Percentiles rank a stretch among this genome's conserved stretches.
Conservation (phyloP, 1,284 basidiomycete genomes). For the Boletus semigastroideus region DNA sequence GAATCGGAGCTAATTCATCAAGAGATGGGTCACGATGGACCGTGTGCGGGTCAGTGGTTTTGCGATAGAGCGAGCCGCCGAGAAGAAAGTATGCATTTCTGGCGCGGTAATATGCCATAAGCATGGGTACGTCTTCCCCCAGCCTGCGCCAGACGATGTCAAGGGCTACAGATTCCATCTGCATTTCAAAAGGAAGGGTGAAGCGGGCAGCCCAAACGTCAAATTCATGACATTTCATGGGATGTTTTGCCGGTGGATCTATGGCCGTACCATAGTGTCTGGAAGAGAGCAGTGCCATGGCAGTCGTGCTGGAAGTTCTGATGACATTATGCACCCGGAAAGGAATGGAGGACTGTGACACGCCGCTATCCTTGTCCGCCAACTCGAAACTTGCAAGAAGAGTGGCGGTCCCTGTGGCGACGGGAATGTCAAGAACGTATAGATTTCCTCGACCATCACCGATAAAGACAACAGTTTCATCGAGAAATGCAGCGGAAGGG, state of each 20-base stretch:
- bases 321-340: conserved; percentile 59
- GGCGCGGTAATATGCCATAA: conserved; percentile 49
- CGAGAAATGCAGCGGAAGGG: conserved; percentile 67
- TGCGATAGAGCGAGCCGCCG: conserved; percentile 55
- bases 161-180: conserved; percentile 37
- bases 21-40: conserved; percentile 52
- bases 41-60: conserved; percentile 33
- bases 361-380: conserved; percentile 26
- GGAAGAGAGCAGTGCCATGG: conserved; percentile 56
- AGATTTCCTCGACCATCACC: conserved; percentile 74
- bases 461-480: conserved; percentile 52
- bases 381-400: conserved; percentile 59
- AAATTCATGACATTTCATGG: conserved; percentile 42
- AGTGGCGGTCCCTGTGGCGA: conserved; percentile 36
- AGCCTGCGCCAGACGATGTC: conserved; percentile 66
- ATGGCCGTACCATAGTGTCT: conserved; percentile 39
- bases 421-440: conserved; percentile 51
- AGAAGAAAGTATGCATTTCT: conserved; percentile 53
- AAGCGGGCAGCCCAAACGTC: conserved; percentile 64
- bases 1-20: conserved; percentile 68
- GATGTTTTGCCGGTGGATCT: conserved; percentile 15
- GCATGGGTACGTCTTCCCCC: conserved; percentile 72
- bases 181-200: conserved; percentile 39
- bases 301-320: conserved; percentile 37
- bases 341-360: conserved; percentile 38